Percentiles rank a stretch among this genome's conserved stretches.
These are phyloP conservation scores for Taphrina wiesneri DNA, from an alignment of 1,139 yeast genomes.

Conservation along the genomic window DNA sequence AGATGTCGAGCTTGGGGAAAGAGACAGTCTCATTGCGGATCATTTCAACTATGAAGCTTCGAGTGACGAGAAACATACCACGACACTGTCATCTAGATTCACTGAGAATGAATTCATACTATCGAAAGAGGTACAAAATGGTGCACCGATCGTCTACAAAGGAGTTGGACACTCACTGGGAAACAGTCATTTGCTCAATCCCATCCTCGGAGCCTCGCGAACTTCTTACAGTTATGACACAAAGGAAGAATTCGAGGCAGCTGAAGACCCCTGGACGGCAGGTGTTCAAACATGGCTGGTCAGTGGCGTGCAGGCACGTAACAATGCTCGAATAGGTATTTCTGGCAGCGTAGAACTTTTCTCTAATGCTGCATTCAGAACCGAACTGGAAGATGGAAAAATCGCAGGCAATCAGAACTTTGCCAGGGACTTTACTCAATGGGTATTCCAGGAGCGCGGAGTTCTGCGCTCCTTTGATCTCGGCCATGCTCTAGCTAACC, in stretches of 20 bases:
- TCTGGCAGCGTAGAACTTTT: slow-evolving; percentile 66
- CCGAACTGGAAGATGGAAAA: slow-evolving; percentile 37
- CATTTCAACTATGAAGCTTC: slow-evolving; percentile 54
- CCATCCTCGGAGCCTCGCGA: slow-evolving; percentile 66
- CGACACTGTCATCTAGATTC: slow-evolving; percentile 27
- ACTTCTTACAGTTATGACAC: slow-evolving; percentile 62
- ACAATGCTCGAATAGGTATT: slow-evolving; percentile 81
- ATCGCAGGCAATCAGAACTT: slow-evolving; percentile 44
- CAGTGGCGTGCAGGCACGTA: slow-evolving; percentile 79
- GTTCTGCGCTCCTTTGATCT: slow-evolving; percentile 61
- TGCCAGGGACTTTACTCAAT: slow-evolving; percentile 58
- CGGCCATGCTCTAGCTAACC: slow-evolving; percentile 46
- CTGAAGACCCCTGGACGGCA: slow-evolving; percentile 62
- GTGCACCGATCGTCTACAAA: slow-evolving; percentile 45
- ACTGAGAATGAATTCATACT: slow-evolving; percentile 33
- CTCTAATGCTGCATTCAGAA: slow-evolving; percentile 42
- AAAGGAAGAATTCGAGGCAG: slow-evolving; percentile 50
- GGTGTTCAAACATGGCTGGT: slow-evolving; percentile 78
- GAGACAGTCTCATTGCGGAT: slow-evolving; percentile 65
- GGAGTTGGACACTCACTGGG: slow-evolving; percentile 60
- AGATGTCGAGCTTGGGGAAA: slow-evolving; percentile 84
- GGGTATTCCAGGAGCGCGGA: slow-evolving; percentile 74
- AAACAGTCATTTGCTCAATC: slow-evolving; percentile 66
- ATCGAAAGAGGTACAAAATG: slow-evolving; percentile 34
- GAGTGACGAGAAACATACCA: slow-evolving; percentile 31